These are phyloP conservation scores for Malus orientalis DNA, from an alignment of 306 rosid species.

Conservation along the genomic window DNA sequence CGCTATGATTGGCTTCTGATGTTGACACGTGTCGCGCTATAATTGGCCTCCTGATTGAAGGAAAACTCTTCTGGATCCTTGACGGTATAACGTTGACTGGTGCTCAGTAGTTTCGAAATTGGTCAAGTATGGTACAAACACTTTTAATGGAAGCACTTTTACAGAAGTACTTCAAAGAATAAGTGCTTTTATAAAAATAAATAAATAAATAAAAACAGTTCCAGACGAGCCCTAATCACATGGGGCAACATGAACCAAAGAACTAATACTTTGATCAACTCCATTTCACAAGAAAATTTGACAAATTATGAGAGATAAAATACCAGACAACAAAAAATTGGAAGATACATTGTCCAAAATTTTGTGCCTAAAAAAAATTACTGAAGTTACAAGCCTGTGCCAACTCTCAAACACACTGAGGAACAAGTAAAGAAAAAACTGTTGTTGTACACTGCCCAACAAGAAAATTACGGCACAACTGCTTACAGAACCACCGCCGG, in stretches of 20 bases:
- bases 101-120: no score
- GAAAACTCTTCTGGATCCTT: no score
- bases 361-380: background rate
- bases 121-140: no score
- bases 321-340: background rate
- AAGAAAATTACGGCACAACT: background rate
- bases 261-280: background rate
- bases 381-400: background rate
- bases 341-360: conserved; percentile 9
- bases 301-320: background rate
- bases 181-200: background rate
- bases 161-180: background rate
- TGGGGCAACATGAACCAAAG: background rate
- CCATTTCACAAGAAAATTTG: background rate
- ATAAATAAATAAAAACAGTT: background rate
- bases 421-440: background rate
- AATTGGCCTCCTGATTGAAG: no score
- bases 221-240: background rate
- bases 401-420: background rate
- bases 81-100: no score
- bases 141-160: background rate
- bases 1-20: no score
- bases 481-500: background rate
- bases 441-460: background rate
- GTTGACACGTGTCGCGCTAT: no score